A percentile compares a stretch with the other conserved stretches of the same genome.
Conservation (phyloP, 1,284 basidiomycete species). For the Bondarzewia mesenterica region DNA sequence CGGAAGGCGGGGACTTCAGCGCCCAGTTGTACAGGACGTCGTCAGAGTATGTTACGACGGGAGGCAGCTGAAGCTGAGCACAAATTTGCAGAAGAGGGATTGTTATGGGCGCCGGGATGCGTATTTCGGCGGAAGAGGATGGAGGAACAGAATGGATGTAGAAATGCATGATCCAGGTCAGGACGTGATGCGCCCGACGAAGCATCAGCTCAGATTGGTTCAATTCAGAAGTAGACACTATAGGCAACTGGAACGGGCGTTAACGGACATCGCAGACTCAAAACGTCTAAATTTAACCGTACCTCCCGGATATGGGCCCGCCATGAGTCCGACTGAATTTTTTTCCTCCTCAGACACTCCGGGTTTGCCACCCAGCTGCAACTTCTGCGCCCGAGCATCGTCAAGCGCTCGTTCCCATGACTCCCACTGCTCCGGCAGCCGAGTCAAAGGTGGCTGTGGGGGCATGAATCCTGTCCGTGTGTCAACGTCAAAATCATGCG, state of each 20-base stretch:
- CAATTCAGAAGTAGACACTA: slow-evolving; percentile 43
- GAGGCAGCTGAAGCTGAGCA: slow-evolving; percentile 74
- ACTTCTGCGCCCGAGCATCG: slow-evolving; percentile 36
- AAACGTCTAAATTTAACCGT: slow-evolving; percentile 19
- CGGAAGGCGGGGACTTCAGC: slow-evolving; percentile 25
- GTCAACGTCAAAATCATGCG: slow-evolving; percentile 94
- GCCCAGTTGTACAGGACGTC: slow-evolving; percentile 92
- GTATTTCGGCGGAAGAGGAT: slow-evolving; percentile 34
- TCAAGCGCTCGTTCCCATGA: slow-evolving; percentile 64
- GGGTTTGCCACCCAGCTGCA: slow-evolving; percentile 50
- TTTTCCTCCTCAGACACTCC: slow-evolving; percentile 36
- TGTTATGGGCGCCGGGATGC: slow-evolving; percentile 67
- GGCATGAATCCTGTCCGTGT: slow-evolving; percentile 91
- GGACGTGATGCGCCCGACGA: slow-evolving; percentile 78
- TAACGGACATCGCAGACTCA: not conserved
- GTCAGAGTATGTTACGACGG: slow-evolving; percentile 89
- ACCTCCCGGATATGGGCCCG: slow-evolving; percentile 52
- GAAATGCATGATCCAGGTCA: slow-evolving; percentile 83
- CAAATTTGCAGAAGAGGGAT: slow-evolving; percentile 78
- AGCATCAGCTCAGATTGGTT: slow-evolving; percentile 56
- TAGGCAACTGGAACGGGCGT: slow-evolving; percentile 29
- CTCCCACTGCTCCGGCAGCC: slow-evolving; percentile 57
- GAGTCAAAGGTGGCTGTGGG: slow-evolving; percentile 61
- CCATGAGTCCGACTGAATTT: slow-evolving; percentile 49
- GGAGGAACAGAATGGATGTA: slow-evolving; percentile 76